Conservation (phyloP, 1,139 yeast genomes). For the Blastobotrys niveus region DNA sequence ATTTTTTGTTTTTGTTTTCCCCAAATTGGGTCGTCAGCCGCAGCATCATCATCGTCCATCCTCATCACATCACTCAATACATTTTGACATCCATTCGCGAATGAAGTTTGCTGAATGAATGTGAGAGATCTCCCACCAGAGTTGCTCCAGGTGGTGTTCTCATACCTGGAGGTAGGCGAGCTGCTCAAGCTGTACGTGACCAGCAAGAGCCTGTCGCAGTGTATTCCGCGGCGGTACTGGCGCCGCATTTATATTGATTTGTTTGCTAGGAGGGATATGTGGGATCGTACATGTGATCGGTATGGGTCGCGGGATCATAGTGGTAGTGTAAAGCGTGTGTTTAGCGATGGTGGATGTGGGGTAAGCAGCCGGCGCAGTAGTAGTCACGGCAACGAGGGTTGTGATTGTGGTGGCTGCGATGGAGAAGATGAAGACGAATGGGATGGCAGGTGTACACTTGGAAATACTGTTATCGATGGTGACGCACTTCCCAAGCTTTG, state of each 20-base stretch:
- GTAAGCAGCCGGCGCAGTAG: too few species aligned
- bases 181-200: slow-evolving; percentile 7
- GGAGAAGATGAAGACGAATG: too few species aligned
- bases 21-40: background rate
- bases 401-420: too few species aligned
- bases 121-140: slow-evolving; percentile 12
- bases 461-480: background rate
- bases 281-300: slow-evolving; percentile 11
- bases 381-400: too few species aligned
- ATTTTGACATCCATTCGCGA: background rate
- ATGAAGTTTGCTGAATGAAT: too few species aligned
- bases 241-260: slow-evolving; percentile 8
- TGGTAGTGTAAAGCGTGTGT: slow-evolving; percentile 2
- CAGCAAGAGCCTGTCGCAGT: slow-evolving; percentile 1
- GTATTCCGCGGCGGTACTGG: slow-evolving; percentile 7
- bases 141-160: slow-evolving; percentile 6
- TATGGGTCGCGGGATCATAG: slow-evolving; percentile 7
- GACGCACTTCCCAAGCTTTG: slow-evolving; percentile 5
- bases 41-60: background rate
- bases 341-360: background rate
- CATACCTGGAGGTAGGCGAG: slow-evolving; percentile 4
- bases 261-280: slow-evolving; percentile 2
- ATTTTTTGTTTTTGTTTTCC: background rate
- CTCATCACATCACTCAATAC: background rate
- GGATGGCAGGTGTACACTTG: background rate